These are phyloP conservation scores for Penstemon newberryi DNA, from an alignment of 257 asterid genomes.

Conservation along the genomic window DNA sequence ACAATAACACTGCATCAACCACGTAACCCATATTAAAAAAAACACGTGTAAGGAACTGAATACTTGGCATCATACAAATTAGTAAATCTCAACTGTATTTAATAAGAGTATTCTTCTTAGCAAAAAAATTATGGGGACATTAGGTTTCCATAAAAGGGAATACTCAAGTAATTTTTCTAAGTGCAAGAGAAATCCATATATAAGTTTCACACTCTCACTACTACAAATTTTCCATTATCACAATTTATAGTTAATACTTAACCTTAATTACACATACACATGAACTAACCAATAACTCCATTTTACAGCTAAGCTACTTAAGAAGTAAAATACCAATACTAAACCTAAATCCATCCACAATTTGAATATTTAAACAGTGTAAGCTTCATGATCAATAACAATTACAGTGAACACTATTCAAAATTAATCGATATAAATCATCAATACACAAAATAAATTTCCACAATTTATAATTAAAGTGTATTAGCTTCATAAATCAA, in stretches of 20 bases:
- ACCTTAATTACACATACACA: not conserved
- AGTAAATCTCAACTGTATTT: slow-evolving; percentile 8
- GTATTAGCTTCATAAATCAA: slow-evolving; percentile 4
- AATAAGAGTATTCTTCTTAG: not conserved
- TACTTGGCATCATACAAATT: slow-evolving; percentile 6
- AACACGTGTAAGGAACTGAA: not conserved
- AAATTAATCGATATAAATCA: not conserved
- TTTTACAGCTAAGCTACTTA: not conserved
- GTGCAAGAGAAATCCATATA: not conserved
- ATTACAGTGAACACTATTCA: not conserved
- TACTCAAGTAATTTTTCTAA: not conserved
- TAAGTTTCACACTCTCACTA: not conserved
- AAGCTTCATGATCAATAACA: too few relatives aligned
- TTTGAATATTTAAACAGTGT: not conserved
- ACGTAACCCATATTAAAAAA: slow-evolving; percentile 20
- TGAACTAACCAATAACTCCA: not conserved
- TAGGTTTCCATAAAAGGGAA: slow-evolving; percentile 1
- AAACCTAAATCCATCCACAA: not conserved
- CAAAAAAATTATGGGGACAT: not conserved
- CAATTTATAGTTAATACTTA: too few relatives aligned
- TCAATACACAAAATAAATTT: not conserved
- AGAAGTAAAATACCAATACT: not conserved
- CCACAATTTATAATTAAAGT: slow-evolving; percentile 17
- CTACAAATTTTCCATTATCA: not conserved
- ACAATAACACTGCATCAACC: slow-evolving; percentile 85